Evolutionary conservation across 305 asterid species (phyloP).

Genomic region (Fraxinus dipetala): DNA sequence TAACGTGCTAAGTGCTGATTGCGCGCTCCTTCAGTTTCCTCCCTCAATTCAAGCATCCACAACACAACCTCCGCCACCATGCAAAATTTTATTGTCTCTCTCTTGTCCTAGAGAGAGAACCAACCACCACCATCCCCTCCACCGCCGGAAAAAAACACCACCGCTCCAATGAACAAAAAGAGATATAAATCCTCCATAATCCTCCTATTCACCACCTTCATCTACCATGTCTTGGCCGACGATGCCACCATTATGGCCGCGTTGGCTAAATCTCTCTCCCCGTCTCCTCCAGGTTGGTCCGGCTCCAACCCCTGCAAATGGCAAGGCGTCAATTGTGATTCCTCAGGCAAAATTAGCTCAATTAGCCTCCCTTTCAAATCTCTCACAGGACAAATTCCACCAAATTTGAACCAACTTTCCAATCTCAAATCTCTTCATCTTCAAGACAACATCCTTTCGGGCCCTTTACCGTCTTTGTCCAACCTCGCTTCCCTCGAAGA

Average conservation of each 20-base stretch:
- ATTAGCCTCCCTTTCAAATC: constrained; percentile 45
- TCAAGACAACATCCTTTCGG: constrained; percentile 52
- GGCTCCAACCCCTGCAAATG: constrained; percentile 63
- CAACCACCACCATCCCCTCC: constrained; percentile 8
- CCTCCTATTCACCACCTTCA: constrained; percentile 17
- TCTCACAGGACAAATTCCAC: constrained; percentile 57
- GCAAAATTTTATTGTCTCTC: constrained; percentile 24
- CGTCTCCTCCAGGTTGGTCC: constrained; percentile 53
- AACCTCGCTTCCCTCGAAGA: constrained; percentile 40
- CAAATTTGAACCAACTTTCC: constrained; percentile 56
- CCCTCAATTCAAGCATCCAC: constrained; percentile 33
- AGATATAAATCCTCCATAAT: constrained; percentile 20
- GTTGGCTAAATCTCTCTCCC: constrained; percentile 47
- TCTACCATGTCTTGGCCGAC: constrained; percentile 36
- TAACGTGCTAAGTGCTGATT: constrained; percentile 21
- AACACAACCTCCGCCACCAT: constrained; percentile 13
- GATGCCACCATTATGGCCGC: constrained; percentile 54
- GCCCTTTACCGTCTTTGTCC: constrained; percentile 57
- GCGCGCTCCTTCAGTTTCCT: constrained; percentile 28
- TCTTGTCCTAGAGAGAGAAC: constrained; percentile 26
- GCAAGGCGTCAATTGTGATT: constrained; percentile 55
- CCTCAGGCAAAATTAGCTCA: constrained; percentile 39
- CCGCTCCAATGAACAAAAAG: constrained; percentile 40
- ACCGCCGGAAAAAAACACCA: background rate
- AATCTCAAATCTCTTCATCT: constrained; percentile 53